phyloP scores from a whole-genome alignment of 345 rosid genomes.

The sweet orange (Citrus sinensis) region DVS_A1.0 CM039163.1:49984501-49985000 shows the following conservation, averaged over 20 bases:
- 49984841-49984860: neutral
- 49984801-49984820: neutral
- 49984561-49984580: constrained; percentile 88
- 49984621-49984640: constrained; percentile 42
- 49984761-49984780: neutral
- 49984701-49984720: neutral
- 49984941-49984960: no score
- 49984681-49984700: neutral
- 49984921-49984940: neutral
- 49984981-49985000: neutral
- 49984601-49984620: constrained; percentile 44
- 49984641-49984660: constrained; percentile 17
- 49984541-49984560: constrained; percentile 77
- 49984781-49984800: neutral
- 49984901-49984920: neutral
- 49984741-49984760: neutral
- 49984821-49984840: neutral
- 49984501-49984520: neutral
- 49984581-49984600: constrained; percentile 47
- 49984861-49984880: neutral
- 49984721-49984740: neutral
- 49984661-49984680: constrained; percentile 8
- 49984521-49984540: constrained; percentile 2
- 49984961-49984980: neutral
- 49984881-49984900: neutral